Evolutionary conservation across 1,284 basidiomycete species (phyloP).

Genomic region (Rhodotorula sp.): DNA sequence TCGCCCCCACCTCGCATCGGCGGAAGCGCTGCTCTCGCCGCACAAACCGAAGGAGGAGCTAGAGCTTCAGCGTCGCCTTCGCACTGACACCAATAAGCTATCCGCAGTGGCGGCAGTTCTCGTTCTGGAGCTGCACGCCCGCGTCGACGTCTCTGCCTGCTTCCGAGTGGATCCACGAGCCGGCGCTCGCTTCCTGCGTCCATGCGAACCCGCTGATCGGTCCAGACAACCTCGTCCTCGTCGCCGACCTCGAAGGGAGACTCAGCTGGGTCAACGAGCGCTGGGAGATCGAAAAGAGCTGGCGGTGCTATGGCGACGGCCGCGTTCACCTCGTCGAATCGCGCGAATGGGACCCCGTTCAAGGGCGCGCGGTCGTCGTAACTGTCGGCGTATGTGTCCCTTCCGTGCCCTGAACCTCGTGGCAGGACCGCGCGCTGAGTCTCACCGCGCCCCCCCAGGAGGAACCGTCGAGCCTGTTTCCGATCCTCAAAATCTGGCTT

Average conservation of each 20-base stretch:
- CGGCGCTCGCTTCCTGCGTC: constrained; percentile 8
- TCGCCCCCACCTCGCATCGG: background rate
- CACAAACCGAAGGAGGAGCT: too few species aligned
- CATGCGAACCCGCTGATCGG: constrained; percentile 18
- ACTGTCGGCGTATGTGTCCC: constrained; percentile 72
- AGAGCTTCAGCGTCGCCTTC: too few species aligned
- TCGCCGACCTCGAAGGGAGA: constrained; percentile 78
- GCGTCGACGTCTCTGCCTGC: background rate
- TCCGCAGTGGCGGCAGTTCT: constrained; percentile 74
- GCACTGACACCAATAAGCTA: too few species aligned
- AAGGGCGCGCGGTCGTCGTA: constrained; percentile 74
- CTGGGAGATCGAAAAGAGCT: constrained; percentile 60
- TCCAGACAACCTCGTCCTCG: constrained; percentile 58
- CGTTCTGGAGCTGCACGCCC: constrained; percentile 47
- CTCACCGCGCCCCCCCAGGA: constrained; percentile 17
- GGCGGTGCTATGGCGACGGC: constrained; percentile 41
- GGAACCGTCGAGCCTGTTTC: constrained; percentile 28
- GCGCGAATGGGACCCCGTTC: constrained; percentile 48
- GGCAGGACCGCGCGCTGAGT: too few species aligned
- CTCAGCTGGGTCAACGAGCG: constrained; percentile 71
- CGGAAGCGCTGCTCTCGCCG: background rate
- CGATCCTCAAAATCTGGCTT: constrained; percentile 83
- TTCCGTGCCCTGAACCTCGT: too few species aligned
- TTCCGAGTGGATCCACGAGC: constrained; percentile 5
- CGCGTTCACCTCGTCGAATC: constrained; percentile 28